These are phyloP conservation scores for Curvularia lunata DNA, from an alignment of 2,329 filamentous ascomycete genomes.

Conservation along the genomic window DNA sequence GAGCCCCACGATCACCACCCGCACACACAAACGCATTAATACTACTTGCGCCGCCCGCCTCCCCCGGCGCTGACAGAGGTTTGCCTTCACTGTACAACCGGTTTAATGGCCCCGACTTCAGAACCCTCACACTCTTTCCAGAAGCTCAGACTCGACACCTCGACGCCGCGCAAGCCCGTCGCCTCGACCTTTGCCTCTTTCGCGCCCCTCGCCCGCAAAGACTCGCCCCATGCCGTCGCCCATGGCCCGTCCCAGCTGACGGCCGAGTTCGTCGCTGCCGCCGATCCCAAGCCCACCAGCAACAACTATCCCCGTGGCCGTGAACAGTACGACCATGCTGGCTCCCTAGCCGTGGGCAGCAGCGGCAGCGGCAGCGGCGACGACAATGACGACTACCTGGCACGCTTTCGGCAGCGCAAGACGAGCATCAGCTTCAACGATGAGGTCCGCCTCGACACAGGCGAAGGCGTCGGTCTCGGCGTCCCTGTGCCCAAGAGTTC, in stretches of 20 bases:
- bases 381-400: constrained; percentile 33
- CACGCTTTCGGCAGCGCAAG: constrained; percentile 41
- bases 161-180: constrained; percentile 42
- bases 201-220: constrained; percentile 43
- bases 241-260: constrained; percentile 30
- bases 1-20: constrained; percentile 32
- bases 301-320: constrained; percentile 3
- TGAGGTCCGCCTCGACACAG: constrained; percentile 50
- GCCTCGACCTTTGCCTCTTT: constrained; percentile 47
- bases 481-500: constrained; percentile 47
- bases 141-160: constrained; percentile 52
- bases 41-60: constrained; percentile 19
- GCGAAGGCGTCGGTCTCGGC: constrained; percentile 47
- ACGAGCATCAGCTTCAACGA: constrained; percentile 52
- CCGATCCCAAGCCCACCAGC: constrained; percentile 15
- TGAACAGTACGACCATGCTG: constrained; percentile 26
- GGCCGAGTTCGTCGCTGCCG: constrained; percentile 26
- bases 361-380: constrained; percentile 20
- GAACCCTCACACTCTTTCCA: constrained; percentile 51
- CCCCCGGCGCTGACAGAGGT: constrained; percentile 34
- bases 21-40: constrained; percentile 32
- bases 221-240: constrained; percentile 31
- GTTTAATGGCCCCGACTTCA: constrained; percentile 49
- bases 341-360: constrained; percentile 31
- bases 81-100: constrained; percentile 43